phyloP scores from a whole-genome alignment of 768 basidiomycete species.

The Cystofilobasidium bisporidii region DNA sequence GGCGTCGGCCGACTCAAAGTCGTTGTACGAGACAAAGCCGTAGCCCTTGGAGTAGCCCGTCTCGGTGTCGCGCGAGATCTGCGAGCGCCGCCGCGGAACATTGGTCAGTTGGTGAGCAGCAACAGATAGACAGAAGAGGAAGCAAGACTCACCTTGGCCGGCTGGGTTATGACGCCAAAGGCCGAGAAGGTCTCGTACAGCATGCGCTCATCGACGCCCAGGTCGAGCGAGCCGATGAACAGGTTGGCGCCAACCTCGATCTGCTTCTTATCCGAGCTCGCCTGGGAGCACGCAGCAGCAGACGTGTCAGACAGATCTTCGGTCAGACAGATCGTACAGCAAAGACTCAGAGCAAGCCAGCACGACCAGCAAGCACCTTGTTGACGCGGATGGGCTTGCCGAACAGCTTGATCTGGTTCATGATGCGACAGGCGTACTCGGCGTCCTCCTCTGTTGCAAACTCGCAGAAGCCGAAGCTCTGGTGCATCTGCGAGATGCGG shows the following conservation, averaged over 20 bases:
- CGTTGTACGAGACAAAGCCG: slow-evolving; percentile 93
- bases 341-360: too few species aligned
- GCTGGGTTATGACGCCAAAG: slow-evolving; percentile 46
- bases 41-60: slow-evolving; percentile 87
- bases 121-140: too few species aligned
- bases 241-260: slow-evolving; percentile 95
- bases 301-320: slow-evolving; percentile 5
- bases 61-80: slow-evolving; percentile 86
- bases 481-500: slow-evolving; percentile 93
- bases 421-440: slow-evolving; percentile 99
- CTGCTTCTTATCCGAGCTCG: slow-evolving; percentile 95
- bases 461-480: slow-evolving; percentile 99
- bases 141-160: slow-evolving; percentile 38
- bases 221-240: slow-evolving; percentile 91
- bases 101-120: too few species aligned
- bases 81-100: background rate
- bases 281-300: slow-evolving; percentile 45
- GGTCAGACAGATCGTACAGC: too few species aligned
- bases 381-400: slow-evolving; percentile 98
- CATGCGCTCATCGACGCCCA: slow-evolving; percentile 84
- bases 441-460: slow-evolving; percentile 98
- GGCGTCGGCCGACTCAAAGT: slow-evolving; percentile 93
- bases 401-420: slow-evolving; percentile 99
- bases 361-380: slow-evolving; percentile 52
- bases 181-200: slow-evolving; percentile 92